Base-by-base conservation (phyloP, 2,329 filamentous ascomycete species). In the Coniochaeta hoffmannii region DNA sequence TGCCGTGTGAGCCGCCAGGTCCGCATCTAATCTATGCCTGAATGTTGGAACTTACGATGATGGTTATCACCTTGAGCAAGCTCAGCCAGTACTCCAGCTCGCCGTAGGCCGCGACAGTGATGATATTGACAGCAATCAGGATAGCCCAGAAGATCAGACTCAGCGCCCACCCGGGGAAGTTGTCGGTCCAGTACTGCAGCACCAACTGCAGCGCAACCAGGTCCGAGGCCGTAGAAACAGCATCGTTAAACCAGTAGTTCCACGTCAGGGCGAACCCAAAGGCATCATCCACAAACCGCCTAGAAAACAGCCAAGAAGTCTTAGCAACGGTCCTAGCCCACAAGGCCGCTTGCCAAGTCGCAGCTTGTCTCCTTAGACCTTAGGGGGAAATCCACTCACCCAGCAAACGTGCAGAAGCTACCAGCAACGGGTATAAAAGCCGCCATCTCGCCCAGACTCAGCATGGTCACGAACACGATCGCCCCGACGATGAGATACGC, bases 221-320 rank as follows among this genome's bases (percentile, higher is more conserved):
- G 68, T 87, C 83, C 0, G 81, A 73, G 0, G 83, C 83, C 1
- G 77, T 81, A 0, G 76, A 77, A 0, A 82, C 77, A 1, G 82
- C 83, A 67, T 86, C 82, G 64, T 87, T 86, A 62, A 86, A 85
- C 82, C 82, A 87, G 65, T 81, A 82, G 60, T 82, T 82, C 79
- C 78, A 82, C 0, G 78, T 80, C 30, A 80, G 65, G 3, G 78
- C 77, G 58, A 81, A 81, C 1, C 78, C 78, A 59, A 79, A 75
- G 1, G 77, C 74, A 61, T 79, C 76, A 60, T 81, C 78, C 11
- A 81, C 74, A 56, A 77, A 81, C 50, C 78, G 73, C 10, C 69
- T 59, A 14, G 15, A 35, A 15, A n/a, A n/a, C n/a, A n/a, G n/a
- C n/a, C n/a, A n/a, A n/a, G n/a, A n/a, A n/a, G n/a, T n/a, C n/a